These are phyloP conservation scores for Neurospora sp. DNA, from an alignment of 2,329 filamentous ascomycete genomes.

Conservation along the genomic window DNA sequence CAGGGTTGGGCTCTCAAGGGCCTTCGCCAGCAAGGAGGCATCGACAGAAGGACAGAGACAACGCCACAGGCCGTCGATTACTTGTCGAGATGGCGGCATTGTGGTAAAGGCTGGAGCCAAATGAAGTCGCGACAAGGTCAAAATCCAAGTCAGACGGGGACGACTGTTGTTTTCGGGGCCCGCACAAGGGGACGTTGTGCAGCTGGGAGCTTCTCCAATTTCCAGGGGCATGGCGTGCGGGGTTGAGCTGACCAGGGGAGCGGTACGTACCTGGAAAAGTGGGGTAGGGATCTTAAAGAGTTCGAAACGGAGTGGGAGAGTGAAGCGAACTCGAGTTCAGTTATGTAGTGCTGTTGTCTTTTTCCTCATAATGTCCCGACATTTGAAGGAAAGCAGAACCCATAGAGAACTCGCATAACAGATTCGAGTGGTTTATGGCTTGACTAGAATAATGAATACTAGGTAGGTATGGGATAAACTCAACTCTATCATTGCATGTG, in stretches of 20 bases:
- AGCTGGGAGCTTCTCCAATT: background rate
- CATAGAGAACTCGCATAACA: background rate
- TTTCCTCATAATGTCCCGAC: background rate
- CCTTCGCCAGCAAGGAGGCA: constrained; percentile 24
- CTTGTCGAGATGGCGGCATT: constrained; percentile 23
- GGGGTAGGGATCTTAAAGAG: background rate
- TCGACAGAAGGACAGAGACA: constrained; percentile 51
- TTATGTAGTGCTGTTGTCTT: background rate
- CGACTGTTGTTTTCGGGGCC: background rate
- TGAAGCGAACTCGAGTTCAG: background rate
- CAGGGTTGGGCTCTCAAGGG: constrained; percentile 17
- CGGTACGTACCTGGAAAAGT: background rate
- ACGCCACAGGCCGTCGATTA: constrained; percentile 52
- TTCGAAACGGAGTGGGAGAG: background rate
- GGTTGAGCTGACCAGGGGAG: background rate
- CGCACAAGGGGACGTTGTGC: background rate
- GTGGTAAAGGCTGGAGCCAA: background rate
- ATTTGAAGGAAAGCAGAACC: background rate
- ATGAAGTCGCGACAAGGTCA: background rate
- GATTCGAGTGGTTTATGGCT: background rate
- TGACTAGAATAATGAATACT: background rate
- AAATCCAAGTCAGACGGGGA: background rate
- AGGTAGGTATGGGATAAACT: background rate
- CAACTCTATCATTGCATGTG: background rate
- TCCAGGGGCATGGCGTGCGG: background rate